Conservation (phyloP, 441 rosid species). For the Jatropha multifida region DNA sequence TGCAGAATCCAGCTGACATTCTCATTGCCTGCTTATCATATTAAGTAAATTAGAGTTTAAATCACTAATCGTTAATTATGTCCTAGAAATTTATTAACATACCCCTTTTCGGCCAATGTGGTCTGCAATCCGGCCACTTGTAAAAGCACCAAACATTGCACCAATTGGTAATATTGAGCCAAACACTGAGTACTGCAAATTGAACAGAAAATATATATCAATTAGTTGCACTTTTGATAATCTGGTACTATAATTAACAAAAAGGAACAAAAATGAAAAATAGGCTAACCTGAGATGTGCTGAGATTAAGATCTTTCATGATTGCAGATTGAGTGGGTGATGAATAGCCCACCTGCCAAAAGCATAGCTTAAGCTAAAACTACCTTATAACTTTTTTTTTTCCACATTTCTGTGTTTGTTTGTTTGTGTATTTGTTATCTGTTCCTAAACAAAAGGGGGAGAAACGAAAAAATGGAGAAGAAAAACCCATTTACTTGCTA, state of each 20-base stretch:
- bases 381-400: slow-evolving; percentile 3
- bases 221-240: slow-evolving; percentile 3
- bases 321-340: slow-evolving; percentile 82
- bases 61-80: not conserved
- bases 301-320: slow-evolving; percentile 58
- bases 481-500: not conserved
- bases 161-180: slow-evolving; percentile 94
- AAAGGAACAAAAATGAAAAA: not conserved
- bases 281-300: slow-evolving; percentile 64
- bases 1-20: slow-evolving; percentile 67
- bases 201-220: not conserved
- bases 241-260: slow-evolving; percentile 1
- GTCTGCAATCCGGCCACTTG: slow-evolving; percentile 73
- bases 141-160: slow-evolving; percentile 90
- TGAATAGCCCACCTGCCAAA: slow-evolving; percentile 88
- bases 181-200: slow-evolving; percentile 70
- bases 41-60: not conserved
- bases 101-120: slow-evolving; percentile 80
- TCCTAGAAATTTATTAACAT: slow-evolving; percentile 10
- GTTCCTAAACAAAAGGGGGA: slow-evolving; percentile 21
- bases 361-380: slow-evolving; percentile 44
- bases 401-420: not conserved
- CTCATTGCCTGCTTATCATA: slow-evolving; percentile 62
- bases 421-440: slow-evolving; percentile 21
- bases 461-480: slow-evolving; percentile 23